Conservation (phyloP, 768 basidiomycete genomes). For the Plicaturopsis crispa region DNA sequence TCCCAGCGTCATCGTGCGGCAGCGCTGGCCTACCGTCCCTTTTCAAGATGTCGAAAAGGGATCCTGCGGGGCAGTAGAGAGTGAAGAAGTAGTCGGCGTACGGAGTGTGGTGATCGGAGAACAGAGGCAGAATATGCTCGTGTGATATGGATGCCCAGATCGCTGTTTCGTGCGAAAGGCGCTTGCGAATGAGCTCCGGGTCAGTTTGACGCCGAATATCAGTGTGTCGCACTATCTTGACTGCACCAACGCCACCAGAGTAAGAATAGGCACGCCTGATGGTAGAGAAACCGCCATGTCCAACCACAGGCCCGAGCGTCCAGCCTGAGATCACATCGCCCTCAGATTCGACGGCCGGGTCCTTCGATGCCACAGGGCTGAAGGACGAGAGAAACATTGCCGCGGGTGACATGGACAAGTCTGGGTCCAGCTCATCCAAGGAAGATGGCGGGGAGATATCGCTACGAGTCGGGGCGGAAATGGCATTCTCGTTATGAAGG, state of each 20-base stretch:
- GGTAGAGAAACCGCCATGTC: constrained; percentile 75
- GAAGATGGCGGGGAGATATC: no score
- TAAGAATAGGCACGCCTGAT: constrained; percentile 64
- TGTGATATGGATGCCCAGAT: constrained; percentile 76
- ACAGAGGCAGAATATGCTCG: constrained; percentile 83
- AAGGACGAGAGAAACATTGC: constrained; percentile 70
- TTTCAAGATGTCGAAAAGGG: constrained; percentile 76
- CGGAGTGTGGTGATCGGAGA: constrained; percentile 48
- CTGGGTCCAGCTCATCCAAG: no score
- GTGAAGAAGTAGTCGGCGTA: constrained; percentile 78
- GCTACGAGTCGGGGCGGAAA: no score
- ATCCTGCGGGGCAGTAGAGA: constrained; percentile 77
- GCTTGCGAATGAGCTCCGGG: constrained; percentile 38
- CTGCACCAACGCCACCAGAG: constrained; percentile 63
- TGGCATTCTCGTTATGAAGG: no score
- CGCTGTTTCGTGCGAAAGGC: constrained; percentile 60
- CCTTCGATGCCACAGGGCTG: constrained; percentile 28
- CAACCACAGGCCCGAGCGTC: constrained; percentile 67
- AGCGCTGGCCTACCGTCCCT: constrained; percentile 61
- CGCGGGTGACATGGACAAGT: constrained; percentile 48
- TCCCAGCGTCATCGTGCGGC: constrained; percentile 71
- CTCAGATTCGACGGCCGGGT: constrained; percentile 50
- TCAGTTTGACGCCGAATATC: constrained; percentile 47
- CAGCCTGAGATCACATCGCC: constrained; percentile 66
- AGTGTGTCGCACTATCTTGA: constrained; percentile 71